phyloP scores from a whole-genome alignment of 371 early-diverging fungal species.

The Globomyces sp. region DNA sequence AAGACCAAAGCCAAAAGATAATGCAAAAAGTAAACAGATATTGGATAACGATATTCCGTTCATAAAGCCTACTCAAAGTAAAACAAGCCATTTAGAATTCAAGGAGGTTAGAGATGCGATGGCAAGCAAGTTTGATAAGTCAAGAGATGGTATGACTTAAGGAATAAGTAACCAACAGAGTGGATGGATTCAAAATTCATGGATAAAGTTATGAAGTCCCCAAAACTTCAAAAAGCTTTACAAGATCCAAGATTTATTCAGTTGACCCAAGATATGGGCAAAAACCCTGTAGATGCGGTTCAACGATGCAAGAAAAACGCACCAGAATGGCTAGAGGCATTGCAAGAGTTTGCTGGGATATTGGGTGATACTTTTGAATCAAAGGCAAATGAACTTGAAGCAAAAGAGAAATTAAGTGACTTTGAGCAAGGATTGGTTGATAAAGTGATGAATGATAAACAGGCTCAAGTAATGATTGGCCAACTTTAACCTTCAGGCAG shows the following conservation, averaged over 20 bases:
- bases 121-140: background rate
- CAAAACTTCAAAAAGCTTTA: conserved; percentile 6
- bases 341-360: conserved; percentile 11
- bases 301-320: background rate
- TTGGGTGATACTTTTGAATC: conserved; percentile 2
- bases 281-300: background rate
- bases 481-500: background rate
- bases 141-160: background rate
- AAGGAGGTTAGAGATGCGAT: background rate
- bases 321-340: conserved; percentile 9
- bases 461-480: background rate
- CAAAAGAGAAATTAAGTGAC: background rate
- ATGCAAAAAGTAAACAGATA: background rate
- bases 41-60: background rate
- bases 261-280: background rate
- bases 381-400: conserved; percentile 3
- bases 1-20: background rate
- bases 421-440: conserved; percentile 13
- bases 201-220: background rate
- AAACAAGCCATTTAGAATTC: background rate
- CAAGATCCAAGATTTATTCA: conserved; percentile 3
- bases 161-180: background rate
- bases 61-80: background rate
- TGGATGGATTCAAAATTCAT: conserved; percentile 11
- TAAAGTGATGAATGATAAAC: conserved; percentile 8